phyloP scores from a whole-genome alignment of 495 filamentous ascomycete genomes.

The Aspergillus hancockii region DNA sequence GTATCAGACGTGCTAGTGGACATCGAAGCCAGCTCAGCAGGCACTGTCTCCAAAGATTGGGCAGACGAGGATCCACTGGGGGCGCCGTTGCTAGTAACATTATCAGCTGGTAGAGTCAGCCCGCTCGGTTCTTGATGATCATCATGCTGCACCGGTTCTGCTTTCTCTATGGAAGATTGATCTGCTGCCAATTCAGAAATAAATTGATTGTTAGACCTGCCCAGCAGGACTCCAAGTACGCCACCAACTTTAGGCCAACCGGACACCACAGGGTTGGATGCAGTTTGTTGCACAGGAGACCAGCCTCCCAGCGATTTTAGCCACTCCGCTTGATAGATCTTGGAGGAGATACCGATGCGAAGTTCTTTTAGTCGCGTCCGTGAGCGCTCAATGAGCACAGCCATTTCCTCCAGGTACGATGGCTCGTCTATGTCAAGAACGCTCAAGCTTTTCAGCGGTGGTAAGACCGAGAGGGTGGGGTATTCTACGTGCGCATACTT shows the following conservation, averaged over 20 bases:
- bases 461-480: slow-evolving; percentile 83
- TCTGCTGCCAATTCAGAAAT: not conserved
- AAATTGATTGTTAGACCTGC: slow-evolving; percentile 10
- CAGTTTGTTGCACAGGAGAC: slow-evolving; percentile 17
- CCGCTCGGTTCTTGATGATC: not conserved
- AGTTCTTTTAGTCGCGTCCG: slow-evolving; percentile 69
- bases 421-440: slow-evolving; percentile 90
- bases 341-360: slow-evolving; percentile 72
- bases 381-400: slow-evolving; percentile 74
- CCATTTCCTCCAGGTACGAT: slow-evolving; percentile 87
- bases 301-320: slow-evolving; percentile 50
- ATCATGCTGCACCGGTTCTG: not conserved
- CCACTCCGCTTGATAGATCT: slow-evolving; percentile 58
- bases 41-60: not conserved
- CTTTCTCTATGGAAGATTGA: not conserved
- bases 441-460: slow-evolving; percentile 75
- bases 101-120: not conserved
- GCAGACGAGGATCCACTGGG: not conserved
- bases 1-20: not conserved
- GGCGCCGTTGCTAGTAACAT: not conserved
- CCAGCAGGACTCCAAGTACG: slow-evolving; percentile 38
- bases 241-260: slow-evolving; percentile 60
- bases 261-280: slow-evolving; percentile 20
- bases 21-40: not conserved
- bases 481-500: slow-evolving; percentile 67